Base-by-base conservation (phyloP, 2,329 filamentous ascomycete genomes). In the Diplodia seriata region DNA sequence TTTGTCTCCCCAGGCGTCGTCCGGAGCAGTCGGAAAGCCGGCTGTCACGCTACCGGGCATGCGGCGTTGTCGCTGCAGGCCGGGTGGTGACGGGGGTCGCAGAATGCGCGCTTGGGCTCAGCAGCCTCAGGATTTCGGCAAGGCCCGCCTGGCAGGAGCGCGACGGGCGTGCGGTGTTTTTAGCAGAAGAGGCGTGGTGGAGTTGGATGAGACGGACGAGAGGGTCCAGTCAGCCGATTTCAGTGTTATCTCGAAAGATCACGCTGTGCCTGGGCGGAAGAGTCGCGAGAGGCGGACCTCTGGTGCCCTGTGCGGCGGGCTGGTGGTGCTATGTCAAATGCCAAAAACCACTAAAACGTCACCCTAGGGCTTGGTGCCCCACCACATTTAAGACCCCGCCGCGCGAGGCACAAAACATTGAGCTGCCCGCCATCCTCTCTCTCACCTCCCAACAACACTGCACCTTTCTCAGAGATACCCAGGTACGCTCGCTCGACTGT, bases 371-470 rank as follows among this genome's bases (percentile, higher is more conserved):
- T 29, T 18, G 59, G 26, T 49, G 64, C 64, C 64, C 64, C 64
- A 66, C 64, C 54, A 66, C 63, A 67, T 56, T 67, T 67, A 67
- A 67, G 64, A 67, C 64, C 64, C 64, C 64, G 64, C 64, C 64
- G 64, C 64, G 64, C 64, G 53, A 38, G 31, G 20, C 29, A 50
- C 53, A 67, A 67, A 67, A 67, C 64, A 67, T 67, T 59, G 64
- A 67, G 64, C 55, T 57, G 64, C 43, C 53, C 31, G 29, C 29
- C 53, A 29, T 54, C 55, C 12, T 38, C 53, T 47, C 43, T 14
- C n/a, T 40, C 40, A 56, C 33, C 43, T 29, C 64, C 33, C 64
- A 67, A 67, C 64, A 67, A n/a, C 53, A 50, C 54, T 29, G 54
- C 15, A 33, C 64, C 31, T 36, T 14, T 23, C n/a, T 9, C 59